Conservation (phyloP, 176 grass and related monocot genomes). For the Ensete ventricosum region DNA sequence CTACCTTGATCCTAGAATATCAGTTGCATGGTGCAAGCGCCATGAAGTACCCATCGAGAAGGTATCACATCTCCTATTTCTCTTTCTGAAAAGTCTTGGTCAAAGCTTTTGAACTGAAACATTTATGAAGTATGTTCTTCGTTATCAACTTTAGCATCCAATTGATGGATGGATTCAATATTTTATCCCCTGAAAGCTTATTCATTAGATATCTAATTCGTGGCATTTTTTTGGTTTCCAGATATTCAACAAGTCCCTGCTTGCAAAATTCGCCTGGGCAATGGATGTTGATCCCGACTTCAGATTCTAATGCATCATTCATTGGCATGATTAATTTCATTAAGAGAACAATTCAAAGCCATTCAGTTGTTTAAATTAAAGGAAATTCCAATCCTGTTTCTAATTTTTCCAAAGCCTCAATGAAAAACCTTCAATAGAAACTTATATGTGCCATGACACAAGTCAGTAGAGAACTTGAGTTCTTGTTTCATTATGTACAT, state of each 20-base stretch:
- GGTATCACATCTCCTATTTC: conserved; percentile 33
- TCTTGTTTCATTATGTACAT: neutral
- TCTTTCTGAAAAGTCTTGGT: neutral
- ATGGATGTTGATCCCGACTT: conserved; percentile 79
- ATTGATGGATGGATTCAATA: neutral
- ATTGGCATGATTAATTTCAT: neutral
- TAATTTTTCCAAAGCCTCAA: neutral
- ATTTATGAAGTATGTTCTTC: neutral
- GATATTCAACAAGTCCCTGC: conserved; percentile 94
- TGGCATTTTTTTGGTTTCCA: conserved; percentile 24
- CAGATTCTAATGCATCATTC: conserved; percentile 58
- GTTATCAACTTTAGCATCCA: neutral
- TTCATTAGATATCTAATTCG: neutral
- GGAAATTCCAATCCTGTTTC: neutral
- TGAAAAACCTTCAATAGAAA: neutral
- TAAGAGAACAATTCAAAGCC: neutral
- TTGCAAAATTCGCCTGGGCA: conserved; percentile 84
- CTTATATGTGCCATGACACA: no score
- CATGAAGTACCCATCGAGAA: conserved; percentile 99
- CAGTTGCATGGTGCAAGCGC: conserved; percentile 96
- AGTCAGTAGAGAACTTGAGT: neutral
- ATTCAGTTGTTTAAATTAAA: neutral
- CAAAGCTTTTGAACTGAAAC: no score
- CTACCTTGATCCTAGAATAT: conserved; percentile 95
- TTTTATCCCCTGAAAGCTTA: neutral